phyloP scores from a whole-genome alignment of 352 stramenopile species.

The Globisporangium paddicum region DNA sequence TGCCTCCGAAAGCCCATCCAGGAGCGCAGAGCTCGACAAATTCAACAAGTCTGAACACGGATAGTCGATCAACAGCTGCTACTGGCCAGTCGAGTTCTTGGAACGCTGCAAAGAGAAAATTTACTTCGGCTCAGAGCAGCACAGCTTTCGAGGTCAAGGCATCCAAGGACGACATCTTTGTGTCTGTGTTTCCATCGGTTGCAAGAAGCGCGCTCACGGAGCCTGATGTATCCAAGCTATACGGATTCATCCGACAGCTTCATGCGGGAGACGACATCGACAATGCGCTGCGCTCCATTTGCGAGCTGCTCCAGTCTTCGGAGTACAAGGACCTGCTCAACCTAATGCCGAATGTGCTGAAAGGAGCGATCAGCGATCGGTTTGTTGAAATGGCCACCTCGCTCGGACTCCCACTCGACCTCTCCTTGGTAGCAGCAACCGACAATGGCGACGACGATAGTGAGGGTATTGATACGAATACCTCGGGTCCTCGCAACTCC shows the following conservation, averaged over 20 bases:
- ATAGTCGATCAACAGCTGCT: not conserved
- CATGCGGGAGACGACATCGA: conserved; percentile 37
- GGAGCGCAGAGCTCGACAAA: not conserved
- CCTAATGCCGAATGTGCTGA: conserved; percentile 65
- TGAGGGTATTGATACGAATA: not conserved
- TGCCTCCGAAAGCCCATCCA: conserved; percentile 23
- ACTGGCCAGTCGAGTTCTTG: conserved; percentile 20
- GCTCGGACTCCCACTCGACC: conserved; percentile 29
- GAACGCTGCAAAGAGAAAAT: conserved; percentile 28
- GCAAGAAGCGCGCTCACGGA: conserved; percentile 47
- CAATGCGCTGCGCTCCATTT: conserved; percentile 37
- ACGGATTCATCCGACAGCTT: conserved; percentile 56
- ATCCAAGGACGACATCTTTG: conserved; percentile 18
- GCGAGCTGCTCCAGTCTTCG: conserved; percentile 37
- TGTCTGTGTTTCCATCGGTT: conserved; percentile 42
- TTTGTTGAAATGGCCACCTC: conserved; percentile 42
- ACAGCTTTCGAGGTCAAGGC: not conserved
- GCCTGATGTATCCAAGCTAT: conserved; percentile 45
- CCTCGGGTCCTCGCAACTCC: not conserved
- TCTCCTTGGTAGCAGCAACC: not conserved
- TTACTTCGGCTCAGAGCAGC: conserved; percentile 9
- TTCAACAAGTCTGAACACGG: not conserved
- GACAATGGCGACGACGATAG: not conserved
- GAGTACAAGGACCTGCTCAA: conserved; percentile 47
- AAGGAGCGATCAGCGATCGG: conserved; percentile 26